Base-by-base conservation (phyloP, 2,329 filamentous ascomycete genomes). In the Ophiobolus disseminans region DNA sequence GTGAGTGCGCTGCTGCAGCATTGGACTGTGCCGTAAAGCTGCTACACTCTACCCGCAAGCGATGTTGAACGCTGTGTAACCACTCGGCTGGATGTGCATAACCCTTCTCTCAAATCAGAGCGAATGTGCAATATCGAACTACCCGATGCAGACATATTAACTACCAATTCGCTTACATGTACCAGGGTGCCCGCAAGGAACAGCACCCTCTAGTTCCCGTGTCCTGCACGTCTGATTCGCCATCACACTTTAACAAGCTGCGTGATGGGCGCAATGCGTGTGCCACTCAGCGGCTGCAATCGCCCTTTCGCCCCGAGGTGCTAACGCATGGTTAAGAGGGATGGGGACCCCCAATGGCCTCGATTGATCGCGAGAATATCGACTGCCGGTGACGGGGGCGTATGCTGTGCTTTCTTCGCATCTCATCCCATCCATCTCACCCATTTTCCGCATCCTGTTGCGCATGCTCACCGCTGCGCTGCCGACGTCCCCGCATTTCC, bases 201-300 rank as follows among this genome's bases (percentile, higher is more conserved):
- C 48, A 38, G 25, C n/a, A 37, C 54, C 46, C 38, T 45, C 45
- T 60, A 58, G 57, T 43, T 56, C 52, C 57, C 57, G 57, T 40
- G 2, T 22, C 16, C 46, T 55, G 48, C 46, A 48, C 34, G 26
- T 42, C 25, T 62, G 57, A 67, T 66, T 66, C 60, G 63, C 51
- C 31, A 34, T 50, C 53, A 59, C 51, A 54, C 53, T 48, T 42
- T 48, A n/a, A 57, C 57, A 53, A 45, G 53, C 57, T 51, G 53
- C 63, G 66, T 69, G 67, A 70, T 66, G 45, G 59, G 50, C 62
- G 53, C 55, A 45, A 55, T 58, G 53, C 50, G 52, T 57, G 58
- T 62, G 58, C 65, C 66, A 69, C 55, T 70, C 65, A 66, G 65
- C 65, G 63, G 37, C 62, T 63, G 56, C 59, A 56, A 61, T 55